Percentiles rank a stretch among this genome's conserved stretches.
phyloP scores from a whole-genome alignment of 1,284 basidiomycete genomes.

The Takashimella koratensis region DNA sequence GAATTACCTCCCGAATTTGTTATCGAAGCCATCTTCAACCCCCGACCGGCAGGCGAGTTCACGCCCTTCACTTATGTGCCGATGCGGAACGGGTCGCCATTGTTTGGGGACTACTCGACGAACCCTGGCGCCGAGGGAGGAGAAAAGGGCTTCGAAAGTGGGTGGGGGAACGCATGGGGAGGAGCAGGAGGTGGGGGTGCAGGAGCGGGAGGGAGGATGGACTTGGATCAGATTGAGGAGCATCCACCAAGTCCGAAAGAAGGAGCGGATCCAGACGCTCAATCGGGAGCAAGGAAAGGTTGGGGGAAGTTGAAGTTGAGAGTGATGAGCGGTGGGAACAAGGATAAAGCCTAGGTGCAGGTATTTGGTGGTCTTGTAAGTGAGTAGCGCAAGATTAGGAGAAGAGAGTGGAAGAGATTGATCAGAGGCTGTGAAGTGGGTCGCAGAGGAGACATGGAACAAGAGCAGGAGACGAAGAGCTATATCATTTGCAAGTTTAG shows the following conservation, averaged over 20 bases:
- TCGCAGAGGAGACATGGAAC: too few relatives aligned
- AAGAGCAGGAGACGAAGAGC: too few relatives aligned
- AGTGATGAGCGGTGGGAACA: neutral
- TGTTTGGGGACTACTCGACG: neutral
- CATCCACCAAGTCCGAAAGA: neutral
- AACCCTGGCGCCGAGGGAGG: neutral
- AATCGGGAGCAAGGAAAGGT: neutral
- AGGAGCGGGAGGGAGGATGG: neutral
- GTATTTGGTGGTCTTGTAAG: too few relatives aligned
- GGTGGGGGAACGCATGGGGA: neutral
- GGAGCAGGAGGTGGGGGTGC: neutral
- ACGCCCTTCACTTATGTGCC: conserved; percentile 42
- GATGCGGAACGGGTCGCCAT: neutral
- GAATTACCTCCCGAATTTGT: conserved; percentile 36
- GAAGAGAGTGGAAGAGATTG: too few relatives aligned
- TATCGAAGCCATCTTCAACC: conserved; percentile 46
- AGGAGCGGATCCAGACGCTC: neutral
- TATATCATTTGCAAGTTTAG: too few relatives aligned
- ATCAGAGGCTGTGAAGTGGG: too few relatives aligned
- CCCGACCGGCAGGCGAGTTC: conserved; percentile 24
- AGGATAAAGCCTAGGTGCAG: neutral
- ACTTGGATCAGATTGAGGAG: conserved; percentile 1
- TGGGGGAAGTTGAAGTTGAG: neutral
- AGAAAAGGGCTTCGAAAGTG: too few relatives aligned
- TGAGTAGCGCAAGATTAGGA: too few relatives aligned